A percentile compares a stretch with the other conserved stretches of the same genome.
Conservation (phyloP, 345 rosid genomes). For the Physaria fendleri region DNA sequence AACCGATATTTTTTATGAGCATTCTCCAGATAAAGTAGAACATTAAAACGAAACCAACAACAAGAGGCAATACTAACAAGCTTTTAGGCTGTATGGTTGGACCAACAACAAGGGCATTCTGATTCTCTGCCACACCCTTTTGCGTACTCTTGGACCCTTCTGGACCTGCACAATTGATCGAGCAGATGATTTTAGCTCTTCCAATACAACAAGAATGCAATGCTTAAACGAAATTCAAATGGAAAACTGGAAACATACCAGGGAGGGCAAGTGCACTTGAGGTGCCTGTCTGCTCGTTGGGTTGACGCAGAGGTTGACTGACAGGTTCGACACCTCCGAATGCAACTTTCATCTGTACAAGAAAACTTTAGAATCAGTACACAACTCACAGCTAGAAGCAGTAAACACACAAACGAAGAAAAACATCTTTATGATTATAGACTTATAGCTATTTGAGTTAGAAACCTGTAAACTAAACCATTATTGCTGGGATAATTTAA, state of each 20-base stretch:
- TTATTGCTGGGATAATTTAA: too few relatives aligned
- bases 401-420: too few relatives aligned
- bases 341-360: constrained; percentile 46
- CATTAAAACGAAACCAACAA: not conserved
- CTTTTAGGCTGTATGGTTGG: constrained; percentile 68
- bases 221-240: not conserved
- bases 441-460: not conserved
- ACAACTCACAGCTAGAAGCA: not conserved
- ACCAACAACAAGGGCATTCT: constrained; percentile 71
- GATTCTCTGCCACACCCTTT: constrained; percentile 50
- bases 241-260: constrained; percentile 32
- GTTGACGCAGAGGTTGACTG: constrained; percentile 40
- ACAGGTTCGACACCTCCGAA: constrained; percentile 48
- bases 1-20: not conserved
- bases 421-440: too few relatives aligned
- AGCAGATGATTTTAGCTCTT: not conserved
- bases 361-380: constrained; percentile 2
- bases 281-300: constrained; percentile 34
- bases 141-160: constrained; percentile 48
- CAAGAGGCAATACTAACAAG: constrained; percentile 35
- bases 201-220: not conserved
- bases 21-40: not conserved
- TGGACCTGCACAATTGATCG: constrained; percentile 43
- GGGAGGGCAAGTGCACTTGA: constrained; percentile 65
- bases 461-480: too few relatives aligned